These are phyloP conservation scores for Pleurotus tuber-regium DNA, from an alignment of 768 basidiomycete species.

Conservation along the genomic window DNA sequence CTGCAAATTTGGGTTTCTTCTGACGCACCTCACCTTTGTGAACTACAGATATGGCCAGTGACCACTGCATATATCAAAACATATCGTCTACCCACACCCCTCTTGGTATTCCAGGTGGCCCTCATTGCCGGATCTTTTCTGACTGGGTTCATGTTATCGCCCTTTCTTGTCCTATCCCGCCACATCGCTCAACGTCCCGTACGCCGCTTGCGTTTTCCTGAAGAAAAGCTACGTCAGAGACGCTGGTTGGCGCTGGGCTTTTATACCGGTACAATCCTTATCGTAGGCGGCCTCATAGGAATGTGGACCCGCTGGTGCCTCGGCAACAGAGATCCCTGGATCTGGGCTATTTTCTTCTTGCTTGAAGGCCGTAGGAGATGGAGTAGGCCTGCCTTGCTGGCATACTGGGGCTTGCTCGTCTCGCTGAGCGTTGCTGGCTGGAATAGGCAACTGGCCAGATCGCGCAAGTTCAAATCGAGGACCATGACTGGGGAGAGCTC, in stretches of 20 bases:
- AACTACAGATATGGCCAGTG: slow-evolving; percentile 68
- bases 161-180: slow-evolving; percentile 87
- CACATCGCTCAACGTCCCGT: slow-evolving; percentile 87
- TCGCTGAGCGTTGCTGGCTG: slow-evolving; percentile 90
- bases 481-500: slow-evolving; percentile 36
- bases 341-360: slow-evolving; percentile 79
- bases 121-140: slow-evolving; percentile 90
- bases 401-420: slow-evolving; percentile 83
- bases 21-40: slow-evolving; percentile 6
- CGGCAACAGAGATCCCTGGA: slow-evolving; percentile 78
- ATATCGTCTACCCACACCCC: slow-evolving; percentile 88
- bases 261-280: slow-evolving; percentile 70
- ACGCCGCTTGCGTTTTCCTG: slow-evolving; percentile 77
- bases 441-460: slow-evolving; percentile 85
- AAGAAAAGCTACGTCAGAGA: slow-evolving; percentile 80
- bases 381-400: slow-evolving; percentile 74
- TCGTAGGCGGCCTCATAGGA: slow-evolving; percentile 83
- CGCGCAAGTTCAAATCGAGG: slow-evolving; percentile 62
- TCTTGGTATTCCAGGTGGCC: slow-evolving; percentile 89
- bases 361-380: slow-evolving; percentile 74
- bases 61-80: slow-evolving; percentile 86
- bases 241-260: slow-evolving; percentile 84
- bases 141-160: slow-evolving; percentile 93
- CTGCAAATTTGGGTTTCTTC: not conserved
- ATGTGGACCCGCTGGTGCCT: slow-evolving; percentile 92